Evolutionary conservation across 306 rosid genomes (phyloP).

Genomic region (Ceratonia siliqua): DNA sequence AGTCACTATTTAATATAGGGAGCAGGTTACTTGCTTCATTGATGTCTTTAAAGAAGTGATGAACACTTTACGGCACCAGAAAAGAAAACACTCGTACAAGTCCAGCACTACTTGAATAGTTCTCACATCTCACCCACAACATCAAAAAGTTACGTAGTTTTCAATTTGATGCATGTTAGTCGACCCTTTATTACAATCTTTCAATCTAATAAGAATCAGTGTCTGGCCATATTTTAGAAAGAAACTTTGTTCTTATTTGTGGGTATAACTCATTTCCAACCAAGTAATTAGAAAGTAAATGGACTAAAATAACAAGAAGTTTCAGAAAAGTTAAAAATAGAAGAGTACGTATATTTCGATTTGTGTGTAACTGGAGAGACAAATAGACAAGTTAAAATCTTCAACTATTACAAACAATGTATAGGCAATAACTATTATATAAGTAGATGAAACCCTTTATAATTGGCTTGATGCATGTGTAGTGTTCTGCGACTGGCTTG

Average conservation of each 20-base stretch:
- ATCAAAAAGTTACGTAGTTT: neutral
- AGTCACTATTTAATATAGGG: neutral
- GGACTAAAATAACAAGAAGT: too few species aligned
- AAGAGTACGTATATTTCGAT: too few species aligned
- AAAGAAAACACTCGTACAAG: neutral
- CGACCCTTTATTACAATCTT: neutral
- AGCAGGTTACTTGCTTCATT: slow-evolving; percentile 10
- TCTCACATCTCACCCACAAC: neutral
- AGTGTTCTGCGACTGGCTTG: neutral
- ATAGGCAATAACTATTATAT: too few species aligned
- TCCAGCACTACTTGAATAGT: neutral
- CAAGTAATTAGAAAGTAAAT: too few species aligned
- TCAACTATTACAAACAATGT: too few species aligned
- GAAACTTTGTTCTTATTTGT: too few species aligned
- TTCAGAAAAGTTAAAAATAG: too few species aligned
- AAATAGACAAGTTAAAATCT: neutral
- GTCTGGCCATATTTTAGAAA: too few species aligned
- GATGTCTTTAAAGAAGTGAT: neutral
- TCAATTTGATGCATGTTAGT: neutral
- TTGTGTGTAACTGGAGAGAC: too few species aligned
- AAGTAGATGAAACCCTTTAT: too few species aligned
- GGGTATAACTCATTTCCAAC: too few species aligned
- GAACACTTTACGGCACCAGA: neutral
- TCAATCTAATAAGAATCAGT: neutral
- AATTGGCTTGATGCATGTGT: neutral